Conservation (phyloP, 2,329 filamentous ascomycete species). For the Paraconiothyrium brasiliense region DNA sequence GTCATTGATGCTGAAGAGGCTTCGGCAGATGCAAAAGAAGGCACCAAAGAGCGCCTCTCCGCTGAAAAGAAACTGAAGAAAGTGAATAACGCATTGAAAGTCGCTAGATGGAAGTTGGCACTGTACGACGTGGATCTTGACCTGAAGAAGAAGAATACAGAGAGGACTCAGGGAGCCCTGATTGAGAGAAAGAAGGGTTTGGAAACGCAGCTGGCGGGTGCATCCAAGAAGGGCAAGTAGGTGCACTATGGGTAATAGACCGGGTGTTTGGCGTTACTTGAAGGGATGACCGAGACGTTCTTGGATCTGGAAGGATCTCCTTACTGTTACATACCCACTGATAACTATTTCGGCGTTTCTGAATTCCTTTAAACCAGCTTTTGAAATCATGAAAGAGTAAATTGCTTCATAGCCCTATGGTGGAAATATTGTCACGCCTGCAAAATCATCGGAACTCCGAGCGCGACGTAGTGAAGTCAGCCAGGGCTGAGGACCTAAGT, state of each 20-base stretch:
- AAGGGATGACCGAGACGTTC: background rate
- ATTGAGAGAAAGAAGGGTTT: background rate
- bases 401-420: too few species aligned
- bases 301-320: background rate
- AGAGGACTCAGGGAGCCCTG: background rate
- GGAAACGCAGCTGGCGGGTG: background rate
- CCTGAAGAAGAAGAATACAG: constrained; percentile 1
- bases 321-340: background rate
- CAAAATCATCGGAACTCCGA: too few species aligned
- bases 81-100: background rate
- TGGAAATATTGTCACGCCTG: too few species aligned
- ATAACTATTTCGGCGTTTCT: background rate
- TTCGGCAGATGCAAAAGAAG: background rate
- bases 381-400: too few species aligned
- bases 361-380: too few species aligned
- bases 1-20: background rate
- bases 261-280: background rate
- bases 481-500: too few species aligned
- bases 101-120: background rate
- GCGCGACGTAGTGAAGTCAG: too few species aligned
- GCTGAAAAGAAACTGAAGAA: background rate
- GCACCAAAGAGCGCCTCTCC: background rate
- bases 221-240: background rate
- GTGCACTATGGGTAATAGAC: background rate
- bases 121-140: background rate